Evolutionary conservation across 345 rosid species (phyloP).

Genomic region (Gossypium australe): DNA sequence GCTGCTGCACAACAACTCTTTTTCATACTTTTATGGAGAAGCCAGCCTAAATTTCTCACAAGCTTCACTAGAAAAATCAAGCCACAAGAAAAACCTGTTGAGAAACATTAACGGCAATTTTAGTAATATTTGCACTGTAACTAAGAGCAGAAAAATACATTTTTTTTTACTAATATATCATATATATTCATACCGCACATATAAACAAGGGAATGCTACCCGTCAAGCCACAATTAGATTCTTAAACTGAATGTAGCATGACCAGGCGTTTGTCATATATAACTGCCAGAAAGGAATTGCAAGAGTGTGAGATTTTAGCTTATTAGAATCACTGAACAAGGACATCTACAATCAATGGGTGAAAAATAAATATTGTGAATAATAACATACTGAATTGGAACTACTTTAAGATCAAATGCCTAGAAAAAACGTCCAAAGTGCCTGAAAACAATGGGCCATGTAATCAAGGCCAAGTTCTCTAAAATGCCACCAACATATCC

Average conservation of each 20-base stretch:
- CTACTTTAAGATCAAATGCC: background rate
- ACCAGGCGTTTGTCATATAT: slow-evolving; percentile 43
- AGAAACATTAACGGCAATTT: slow-evolving; percentile 5
- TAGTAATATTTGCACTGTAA: background rate
- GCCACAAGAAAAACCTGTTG: slow-evolving; percentile 46
- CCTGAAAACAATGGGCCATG: background rate
- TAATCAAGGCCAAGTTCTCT: background rate
- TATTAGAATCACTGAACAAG: background rate
- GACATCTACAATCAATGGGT: background rate
- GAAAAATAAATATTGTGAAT: too few species aligned
- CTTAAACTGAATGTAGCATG: slow-evolving; percentile 50
- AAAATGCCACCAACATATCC: background rate
- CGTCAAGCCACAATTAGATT: slow-evolving; percentile 48
- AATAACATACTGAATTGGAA: background rate
- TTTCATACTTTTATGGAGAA: slow-evolving; percentile 27
- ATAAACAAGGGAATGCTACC: slow-evolving; percentile 52
- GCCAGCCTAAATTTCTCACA: slow-evolving; percentile 33
- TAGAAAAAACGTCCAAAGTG: background rate
- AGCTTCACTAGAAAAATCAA: slow-evolving; percentile 41
- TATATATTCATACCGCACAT: slow-evolving; percentile 43
- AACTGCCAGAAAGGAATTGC: slow-evolving; percentile 29
- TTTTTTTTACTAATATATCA: background rate
- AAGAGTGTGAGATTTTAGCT: too few species aligned
- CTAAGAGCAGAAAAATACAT: background rate
- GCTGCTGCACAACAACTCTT: slow-evolving; percentile 34